Evolutionary conservation across 2,329 filamentous ascomycete genomes (phyloP), one percentile per base, ranked within the genome.

Genomic region (Sporothrix sp.): DNA sequence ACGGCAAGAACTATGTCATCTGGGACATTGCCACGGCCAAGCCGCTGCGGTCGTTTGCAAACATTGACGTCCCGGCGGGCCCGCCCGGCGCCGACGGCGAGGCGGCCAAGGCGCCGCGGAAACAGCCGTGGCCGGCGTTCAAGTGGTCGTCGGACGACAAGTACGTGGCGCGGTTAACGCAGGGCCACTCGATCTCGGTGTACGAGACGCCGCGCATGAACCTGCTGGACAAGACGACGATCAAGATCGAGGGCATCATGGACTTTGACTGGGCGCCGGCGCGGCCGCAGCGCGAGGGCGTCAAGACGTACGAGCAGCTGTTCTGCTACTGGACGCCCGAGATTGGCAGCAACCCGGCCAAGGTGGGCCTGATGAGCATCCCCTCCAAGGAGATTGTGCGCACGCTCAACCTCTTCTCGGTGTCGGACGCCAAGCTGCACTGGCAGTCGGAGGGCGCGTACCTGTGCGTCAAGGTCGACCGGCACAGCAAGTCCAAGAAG

Each of bases 261-360:
- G 93, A 98, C 69, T 98, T 98, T 64, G 93, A 98, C 67, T 98
- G 93, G 93, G 87, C 89, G 0, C 93, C 93, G 14, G 81, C 88
- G 16, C 86, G 81, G 11, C 82, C 86, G 10, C 81, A 82, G 63
- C 83, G 91, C 54, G 89, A 95, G 2, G 83, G 88, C 49, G 70
- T 94, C 69, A 96, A 94, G 77, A 80, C 74, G 6, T 94, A 96
- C 67, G 93, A 98, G 72, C 93, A 97, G 67, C 79, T 98, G 5
- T 83, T 98, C 70, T 95, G 87, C 73, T 98, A 90, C 81, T 98
- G 93, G 93, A 97, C 93, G 20, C 93, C 93, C 44, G 93, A 98
- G 69, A 87, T 97, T 57, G 91, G 90, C 65, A 95, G 88, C 76
- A 97, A 95, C 71, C 94, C 93, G 37, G 93, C 93, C 61, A 95